These are phyloP conservation scores for Dioszegia aurantiaca DNA, from an alignment of 768 basidiomycete genomes.

Conservation along the genomic window DNA sequence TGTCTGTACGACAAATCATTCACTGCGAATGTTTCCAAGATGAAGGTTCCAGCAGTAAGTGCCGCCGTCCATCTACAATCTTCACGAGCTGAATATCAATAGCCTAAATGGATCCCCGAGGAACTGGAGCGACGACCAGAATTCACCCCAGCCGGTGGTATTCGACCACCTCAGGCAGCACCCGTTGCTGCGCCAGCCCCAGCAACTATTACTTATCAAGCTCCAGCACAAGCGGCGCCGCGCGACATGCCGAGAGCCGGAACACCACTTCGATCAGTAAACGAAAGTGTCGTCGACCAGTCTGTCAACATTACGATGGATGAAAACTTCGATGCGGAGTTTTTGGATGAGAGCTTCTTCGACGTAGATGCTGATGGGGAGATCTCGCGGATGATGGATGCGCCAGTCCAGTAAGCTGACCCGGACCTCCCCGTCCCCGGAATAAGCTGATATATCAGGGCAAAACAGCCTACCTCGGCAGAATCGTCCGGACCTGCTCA, in stretches of 20 bases:
- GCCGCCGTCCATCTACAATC: not conserved
- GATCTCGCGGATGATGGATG: slow-evolving; percentile 3
- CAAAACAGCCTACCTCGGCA: not conserved
- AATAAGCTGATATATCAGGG: not conserved
- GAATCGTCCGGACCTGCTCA: not conserved
- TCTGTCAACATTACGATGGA: slow-evolving; percentile 24
- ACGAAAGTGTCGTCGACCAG: slow-evolving; percentile 16
- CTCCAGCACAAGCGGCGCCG: not conserved
- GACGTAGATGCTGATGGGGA: slow-evolving; percentile 2
- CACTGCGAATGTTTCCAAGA: slow-evolving; percentile 76
- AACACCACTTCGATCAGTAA: slow-evolving; percentile 30
- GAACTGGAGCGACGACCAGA: slow-evolving; percentile 49
- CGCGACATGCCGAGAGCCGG: slow-evolving; percentile 9
- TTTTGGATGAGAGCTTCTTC: slow-evolving; percentile 24
- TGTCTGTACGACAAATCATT: slow-evolving; percentile 96
- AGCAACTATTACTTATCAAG: not conserved
- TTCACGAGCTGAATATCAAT: not conserved
- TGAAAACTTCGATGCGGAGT: slow-evolving; percentile 42
- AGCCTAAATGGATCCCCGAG: slow-evolving; percentile 41
- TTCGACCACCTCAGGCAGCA: slow-evolving; percentile 2
- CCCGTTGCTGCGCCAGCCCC: slow-evolving; percentile 14
- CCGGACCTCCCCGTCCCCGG: too few species aligned
- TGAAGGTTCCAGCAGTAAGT: slow-evolving; percentile 77
- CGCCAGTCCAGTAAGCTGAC: slow-evolving; percentile 1
- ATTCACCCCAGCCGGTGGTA: slow-evolving; percentile 31